phyloP scores from a whole-genome alignment of 306 rosid genomes.

The Boehmeria nivea region DNA sequence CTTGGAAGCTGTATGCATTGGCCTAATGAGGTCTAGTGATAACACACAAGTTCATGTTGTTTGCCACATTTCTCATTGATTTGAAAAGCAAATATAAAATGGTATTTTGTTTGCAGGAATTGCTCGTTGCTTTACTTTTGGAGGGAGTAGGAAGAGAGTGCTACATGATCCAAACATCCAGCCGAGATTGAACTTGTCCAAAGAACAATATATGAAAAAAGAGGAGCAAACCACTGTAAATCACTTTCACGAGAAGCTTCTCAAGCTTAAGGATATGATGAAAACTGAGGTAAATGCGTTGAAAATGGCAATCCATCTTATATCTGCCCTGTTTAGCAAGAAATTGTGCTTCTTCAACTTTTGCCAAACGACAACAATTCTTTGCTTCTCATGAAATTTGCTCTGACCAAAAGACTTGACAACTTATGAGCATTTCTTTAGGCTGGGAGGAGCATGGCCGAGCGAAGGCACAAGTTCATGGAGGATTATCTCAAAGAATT shows the following conservation, averaged over 20 bases:
- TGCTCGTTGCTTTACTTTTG: constrained; percentile 92
- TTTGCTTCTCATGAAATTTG: too few relatives aligned
- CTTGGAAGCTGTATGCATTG: not conserved
- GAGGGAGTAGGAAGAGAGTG: constrained; percentile 68
- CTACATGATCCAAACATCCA: constrained; percentile 65
- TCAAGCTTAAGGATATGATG: constrained; percentile 85
- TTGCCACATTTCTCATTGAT: too few relatives aligned
- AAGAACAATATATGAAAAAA: constrained; percentile 65
- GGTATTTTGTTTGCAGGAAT: constrained; percentile 50
- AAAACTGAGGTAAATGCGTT: constrained; percentile 61
- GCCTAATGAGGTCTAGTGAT: not conserved
- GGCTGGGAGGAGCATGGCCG: constrained; percentile 88
- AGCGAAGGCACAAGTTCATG: constrained; percentile 84
- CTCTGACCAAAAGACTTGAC: too few relatives aligned
- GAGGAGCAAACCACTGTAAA: constrained; percentile 77
- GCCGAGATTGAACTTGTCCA: constrained; percentile 57
- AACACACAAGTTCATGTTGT: too few relatives aligned
- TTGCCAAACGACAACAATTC: not conserved
- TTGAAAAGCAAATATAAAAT: too few relatives aligned
- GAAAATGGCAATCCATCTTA: not conserved
- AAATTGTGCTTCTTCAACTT: not conserved
- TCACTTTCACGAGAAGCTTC: constrained; percentile 92
- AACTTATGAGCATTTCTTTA: constrained; percentile 24
- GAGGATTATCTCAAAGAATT: constrained; percentile 74
- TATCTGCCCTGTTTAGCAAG: not conserved